Base-by-base conservation (phyloP, 108 stramenopile genomes). In the Stephanodiscus triporus region DNA sequence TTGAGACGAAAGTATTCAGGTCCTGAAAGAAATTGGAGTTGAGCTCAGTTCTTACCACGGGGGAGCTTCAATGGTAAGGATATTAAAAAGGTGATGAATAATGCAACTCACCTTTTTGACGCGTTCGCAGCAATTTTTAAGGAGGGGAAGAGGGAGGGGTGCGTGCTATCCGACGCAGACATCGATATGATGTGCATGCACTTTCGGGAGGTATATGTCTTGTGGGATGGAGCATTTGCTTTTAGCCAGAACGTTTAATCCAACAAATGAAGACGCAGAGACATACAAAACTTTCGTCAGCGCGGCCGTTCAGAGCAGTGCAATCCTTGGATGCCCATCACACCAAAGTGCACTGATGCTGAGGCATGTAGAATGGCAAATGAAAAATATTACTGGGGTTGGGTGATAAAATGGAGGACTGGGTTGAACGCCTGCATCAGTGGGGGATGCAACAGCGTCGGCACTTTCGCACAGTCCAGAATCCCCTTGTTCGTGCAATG, bases 161-260 rank as follows among this genome's bases (percentile, higher is more conserved):
- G 59, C 14, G 4, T 34, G 34, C 30, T 50, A n/a, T 37, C 48
- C 11, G 19, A 51, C 23, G 19, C 9, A 2, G 60, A 63, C 2
- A 72, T 72, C 23, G 71, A 72, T 26, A 2, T 29, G 13, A 23
- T 63, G 17, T 72, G 71, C 61, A 3, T 48, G 11, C 16, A 51
- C 14, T 51, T 50, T 50, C 20, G 30, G n/a, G 48, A 34, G 9
- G 26, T 72, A 10, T 62, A 34, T 37, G 22, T 72, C 19, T 54
- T 72, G 32, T 72, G 71, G 71, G 71, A 70, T 60, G 69, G 70
- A 30, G 70, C 70, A 14, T 70, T 70, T 48, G 58, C 70, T 45
- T 70, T 45, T 36, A 6, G 66, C 66, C 1, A 47, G 51, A 30
- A 68, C 49, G 40, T 2, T 32, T 5, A 53, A 38, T 19, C 67